phyloP scores from a whole-genome alignment of 805 yeast genomes.

The Metschnikowia cerradonensis region DNA sequence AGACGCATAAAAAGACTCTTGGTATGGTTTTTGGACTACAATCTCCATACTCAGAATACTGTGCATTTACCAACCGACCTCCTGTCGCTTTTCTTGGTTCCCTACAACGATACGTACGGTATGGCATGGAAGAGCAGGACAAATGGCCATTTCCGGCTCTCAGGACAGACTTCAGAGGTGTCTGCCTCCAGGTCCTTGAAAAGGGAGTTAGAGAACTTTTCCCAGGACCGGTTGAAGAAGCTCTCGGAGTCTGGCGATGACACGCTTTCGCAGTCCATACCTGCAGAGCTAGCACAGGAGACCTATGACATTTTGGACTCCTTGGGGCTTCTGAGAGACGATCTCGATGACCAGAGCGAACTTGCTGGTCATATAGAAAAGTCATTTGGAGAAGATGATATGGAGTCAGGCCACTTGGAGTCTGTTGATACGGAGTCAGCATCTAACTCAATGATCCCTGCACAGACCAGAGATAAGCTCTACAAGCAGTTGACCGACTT shows the following conservation, averaged over 20 bases:
- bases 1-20: constrained; percentile 35
- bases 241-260: neutral
- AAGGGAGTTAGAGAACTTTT: constrained; percentile 10
- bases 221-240: constrained; percentile 5
- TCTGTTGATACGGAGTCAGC: neutral
- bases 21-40: constrained; percentile 37
- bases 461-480: constrained; percentile 16
- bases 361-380: too few species aligned
- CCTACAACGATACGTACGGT: constrained; percentile 29
- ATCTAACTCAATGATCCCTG: neutral
- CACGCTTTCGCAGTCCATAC: constrained; percentile 1
- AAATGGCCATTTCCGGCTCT: constrained; percentile 15
- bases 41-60: constrained; percentile 21
- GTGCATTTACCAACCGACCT: constrained; percentile 17
- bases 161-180: neutral
- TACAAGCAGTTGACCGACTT: constrained; percentile 26
- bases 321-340: constrained; percentile 5
- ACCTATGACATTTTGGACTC: constrained; percentile 7
- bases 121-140: constrained; percentile 30
- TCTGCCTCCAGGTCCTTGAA: constrained; percentile 1
- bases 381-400: too few species aligned
- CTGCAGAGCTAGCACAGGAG: constrained; percentile 3
- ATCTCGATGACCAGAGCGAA: neutral
- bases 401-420: neutral
- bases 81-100: constrained; percentile 16